Base-by-base conservation (phyloP, 2,329 filamentous ascomycete species). In the Verticillium dahliae region DNA sequence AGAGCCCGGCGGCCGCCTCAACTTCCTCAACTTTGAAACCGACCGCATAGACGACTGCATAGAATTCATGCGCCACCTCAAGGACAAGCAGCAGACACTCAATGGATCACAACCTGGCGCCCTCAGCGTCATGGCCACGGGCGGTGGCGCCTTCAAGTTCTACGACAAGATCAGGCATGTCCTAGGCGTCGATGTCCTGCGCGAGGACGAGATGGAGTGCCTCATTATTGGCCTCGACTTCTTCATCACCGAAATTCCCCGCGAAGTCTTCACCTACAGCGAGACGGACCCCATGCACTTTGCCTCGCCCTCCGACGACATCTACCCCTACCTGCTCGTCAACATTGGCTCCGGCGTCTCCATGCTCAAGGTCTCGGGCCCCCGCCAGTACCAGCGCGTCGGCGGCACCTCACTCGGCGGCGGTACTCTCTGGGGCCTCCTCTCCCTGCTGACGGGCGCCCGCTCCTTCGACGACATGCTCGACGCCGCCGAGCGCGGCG, bases 151-250 rank as follows among this genome's bases (percentile, higher is more conserved):
- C 5, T 98, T 91, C 81, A 97, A 98, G 75, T 99, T 91, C 77
- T 97, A 98, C 74, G 92, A 98, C 73, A 89, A 87, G 74, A 92
- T 99, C 68, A 88, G 87, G 71, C 85, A 94, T 65, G 87, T 89
- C 4, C 79, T 99, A 58, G 90, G 90, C 14, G 91, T 97, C 1
- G 90, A 97, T 71, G 92, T 99, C 22, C 80, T 93, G 69, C 83
- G 92, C 54, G 95, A 98, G 75, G 95, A 99, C 71, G 95, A 99
- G 78, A 99, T 99, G 95, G 92, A 97, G 75, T 99, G 95, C 72
- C 79, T 99, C 62, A 99, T 99, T 66, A 95, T 95, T 70, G 92
- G 94, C 13, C 87, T 99, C 54, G 95, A 99, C 74, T 99, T 98
- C 79, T 98, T 99, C 81, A 98, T 98, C 72, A 96, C 92, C 66